phyloP scores from a whole-genome alignment of 176 grass and related monocot genomes.

The sorghum (Sorghum bicolor) region DNA sequence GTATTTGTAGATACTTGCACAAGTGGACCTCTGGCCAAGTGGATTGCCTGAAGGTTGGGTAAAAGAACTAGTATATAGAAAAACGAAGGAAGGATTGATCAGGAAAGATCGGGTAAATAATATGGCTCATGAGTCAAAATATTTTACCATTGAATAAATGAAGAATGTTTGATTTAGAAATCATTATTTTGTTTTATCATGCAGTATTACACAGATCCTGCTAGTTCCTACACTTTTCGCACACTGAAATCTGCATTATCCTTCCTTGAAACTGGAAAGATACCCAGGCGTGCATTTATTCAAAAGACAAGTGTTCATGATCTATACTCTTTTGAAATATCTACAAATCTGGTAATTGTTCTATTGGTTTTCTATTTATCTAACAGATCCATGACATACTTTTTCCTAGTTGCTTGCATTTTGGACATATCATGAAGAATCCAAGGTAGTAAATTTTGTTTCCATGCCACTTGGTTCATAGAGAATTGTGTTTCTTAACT shows the following conservation, averaged over 20 bases:
- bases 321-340: conserved; percentile 38
- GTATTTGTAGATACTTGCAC: conserved; percentile 36
- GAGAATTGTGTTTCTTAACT: not conserved
- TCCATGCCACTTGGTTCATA: not conserved
- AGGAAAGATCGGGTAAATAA: conserved; percentile 49
- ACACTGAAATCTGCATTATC: conserved; percentile 26
- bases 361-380: not conserved
- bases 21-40: conserved; percentile 33
- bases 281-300: conserved; percentile 25
- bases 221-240: conserved; percentile 32
- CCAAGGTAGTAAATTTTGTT: not conserved
- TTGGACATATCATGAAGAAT: not conserved
- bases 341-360: conserved; percentile 33
- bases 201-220: conserved; percentile 51
- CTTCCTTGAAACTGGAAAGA: conserved; percentile 37
- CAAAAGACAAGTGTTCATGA: conserved; percentile 41
- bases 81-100: conserved; percentile 3
- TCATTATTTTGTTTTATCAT: not conserved
- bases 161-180: not conserved
- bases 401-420: not conserved
- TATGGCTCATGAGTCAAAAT: not conserved
- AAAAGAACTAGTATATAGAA: conserved; percentile 35
- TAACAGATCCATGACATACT: not conserved
- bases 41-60: conserved; percentile 39
- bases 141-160: not conserved